Evolutionary conservation across 2,329 filamentous ascomycete species (phyloP).

Genomic region (Scortechinia acanthostroma): DNA sequence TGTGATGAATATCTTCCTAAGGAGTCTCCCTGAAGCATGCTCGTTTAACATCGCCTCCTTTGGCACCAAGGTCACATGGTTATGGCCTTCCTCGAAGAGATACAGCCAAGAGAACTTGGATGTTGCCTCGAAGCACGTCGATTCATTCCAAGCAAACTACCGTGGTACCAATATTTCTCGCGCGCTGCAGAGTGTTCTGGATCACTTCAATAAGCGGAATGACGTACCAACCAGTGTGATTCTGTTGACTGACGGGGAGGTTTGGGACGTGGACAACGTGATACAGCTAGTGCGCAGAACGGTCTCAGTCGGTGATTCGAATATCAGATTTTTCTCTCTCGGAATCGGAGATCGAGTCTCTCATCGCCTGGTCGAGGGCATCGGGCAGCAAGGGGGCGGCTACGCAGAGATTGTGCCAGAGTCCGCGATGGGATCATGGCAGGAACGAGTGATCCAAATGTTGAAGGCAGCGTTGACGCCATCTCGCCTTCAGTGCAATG

Average conservation of each 20-base stretch:
- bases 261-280: conserved; percentile 34
- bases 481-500: too few relatives aligned
- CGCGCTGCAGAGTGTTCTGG: conserved; percentile 35
- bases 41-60: conserved; percentile 70
- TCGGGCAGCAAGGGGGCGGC: conserved; percentile 43
- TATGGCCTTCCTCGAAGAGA: conserved; percentile 35
- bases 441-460: conserved; percentile 64
- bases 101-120: conserved; percentile 35
- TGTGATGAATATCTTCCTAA: conserved; percentile 56
- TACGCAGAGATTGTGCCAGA: conserved; percentile 60
- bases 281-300: conserved; percentile 34
- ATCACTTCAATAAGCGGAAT: too few relatives aligned
- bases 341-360: conserved; percentile 43
- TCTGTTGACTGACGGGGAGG: conserved; percentile 44
- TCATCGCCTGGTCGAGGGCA: conserved; percentile 42
- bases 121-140: conserved; percentile 30
- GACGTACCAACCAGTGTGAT: too few relatives aligned
- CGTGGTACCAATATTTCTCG: conserved; percentile 44
- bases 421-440: conserved; percentile 42
- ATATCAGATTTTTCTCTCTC: conserved; percentile 42
- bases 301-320: conserved; percentile 26
- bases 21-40: conserved; percentile 53
- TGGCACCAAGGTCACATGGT: conserved; percentile 26
- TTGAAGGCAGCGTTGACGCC: conserved; percentile 63
- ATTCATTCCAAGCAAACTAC: conserved; percentile 31